These are phyloP conservation scores for Dryadomyces sulphureus DNA, from an alignment of 2,329 filamentous ascomycete species.

Conservation along the genomic window DNA sequence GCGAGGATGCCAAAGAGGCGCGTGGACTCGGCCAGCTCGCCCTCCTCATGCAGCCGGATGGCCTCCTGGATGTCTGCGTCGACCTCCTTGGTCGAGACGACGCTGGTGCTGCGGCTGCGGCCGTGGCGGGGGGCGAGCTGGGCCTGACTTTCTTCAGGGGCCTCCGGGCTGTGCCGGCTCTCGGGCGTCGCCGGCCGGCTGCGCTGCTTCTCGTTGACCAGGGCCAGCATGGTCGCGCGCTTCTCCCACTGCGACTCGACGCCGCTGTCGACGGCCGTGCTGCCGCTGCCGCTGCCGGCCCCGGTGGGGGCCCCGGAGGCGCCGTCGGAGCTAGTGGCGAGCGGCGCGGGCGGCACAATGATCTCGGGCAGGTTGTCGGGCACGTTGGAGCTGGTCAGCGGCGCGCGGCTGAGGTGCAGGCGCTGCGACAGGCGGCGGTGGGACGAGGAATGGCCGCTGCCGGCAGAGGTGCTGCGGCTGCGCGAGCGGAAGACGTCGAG, in stretches of 20 bases:
- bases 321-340: conserved; percentile 15
- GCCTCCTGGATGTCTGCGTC: conserved; percentile 79
- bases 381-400: conserved; percentile 54
- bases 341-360: conserved; percentile 26
- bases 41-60: conserved; percentile 82
- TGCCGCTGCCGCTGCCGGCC: conserved; percentile 17
- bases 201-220: conserved; percentile 36
- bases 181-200: conserved; percentile 22
- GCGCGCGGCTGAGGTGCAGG: conserved; percentile 49
- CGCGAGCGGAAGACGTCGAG: conserved; percentile 22
- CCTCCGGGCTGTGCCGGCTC: conserved; percentile 11
- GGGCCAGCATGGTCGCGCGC: conserved; percentile 76
- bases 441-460: conserved; percentile 16
- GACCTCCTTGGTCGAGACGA: conserved; percentile 34
- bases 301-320: conserved; percentile 22
- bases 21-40: conserved; percentile 68
- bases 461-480: conserved; percentile 29
- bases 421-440: conserved; percentile 46
- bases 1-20: conserved; percentile 71
- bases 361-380: conserved; percentile 71
- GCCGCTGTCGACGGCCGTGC: conserved; percentile 14
- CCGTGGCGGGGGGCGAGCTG: conserved; percentile 1
- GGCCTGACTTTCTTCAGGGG: conserved; percentile 5
- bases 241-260: conserved; percentile 77
- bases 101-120: conserved; percentile 9